Evolutionary conservation across 1,139 yeast species (phyloP), one percentile per base, ranked within the genome.

Genomic region (Lodderomyces orthopsilosis): DNA sequence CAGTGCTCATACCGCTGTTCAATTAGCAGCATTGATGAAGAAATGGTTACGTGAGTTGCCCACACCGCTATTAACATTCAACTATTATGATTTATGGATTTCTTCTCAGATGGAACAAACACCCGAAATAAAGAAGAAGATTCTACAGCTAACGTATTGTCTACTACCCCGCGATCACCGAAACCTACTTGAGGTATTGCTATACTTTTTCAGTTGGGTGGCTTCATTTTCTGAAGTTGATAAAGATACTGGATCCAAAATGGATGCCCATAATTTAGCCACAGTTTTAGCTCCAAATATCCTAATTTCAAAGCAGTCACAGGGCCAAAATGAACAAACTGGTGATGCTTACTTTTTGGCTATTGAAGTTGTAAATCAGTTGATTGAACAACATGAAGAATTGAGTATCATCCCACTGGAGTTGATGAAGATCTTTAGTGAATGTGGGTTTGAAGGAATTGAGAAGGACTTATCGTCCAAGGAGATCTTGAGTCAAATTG

Each of bases 231-330:
- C 98, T 1, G 93, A 88, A 53, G 79, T 86, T 48, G 94, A 85
- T 55, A 89, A 85, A 55, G 88, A 84, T 52, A 79, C 79, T 21
- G 98, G 98, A 0, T 90, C 97, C 6, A 93, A 91, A 66, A 94
- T 94, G 99, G 98, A 93, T 60, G 79, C 86, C 28, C 96, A 91
- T 59, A 94, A 94, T 61, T 73, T 94, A 49, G 96, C 98, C 1
- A 93, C 98, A 0, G 99, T 94, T 4, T 77, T 94, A 42, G 87
- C 98, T 0, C 99, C 99, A 1, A 94, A 93, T 55, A 82, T 94
- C 38, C 70, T 94, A 34, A 85, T 85, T 53, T 61, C 79, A 8
- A 65, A 70, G 51, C 74, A 72, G 22, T 50, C 58, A 1, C 51
- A 64, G 2, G 65, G 59, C 6, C 37, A 24, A 23, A 35, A 40